phyloP scores from a whole-genome alignment of 2,329 filamentous ascomycete genomes.

The Ceratocystis huliohia region DNA sequence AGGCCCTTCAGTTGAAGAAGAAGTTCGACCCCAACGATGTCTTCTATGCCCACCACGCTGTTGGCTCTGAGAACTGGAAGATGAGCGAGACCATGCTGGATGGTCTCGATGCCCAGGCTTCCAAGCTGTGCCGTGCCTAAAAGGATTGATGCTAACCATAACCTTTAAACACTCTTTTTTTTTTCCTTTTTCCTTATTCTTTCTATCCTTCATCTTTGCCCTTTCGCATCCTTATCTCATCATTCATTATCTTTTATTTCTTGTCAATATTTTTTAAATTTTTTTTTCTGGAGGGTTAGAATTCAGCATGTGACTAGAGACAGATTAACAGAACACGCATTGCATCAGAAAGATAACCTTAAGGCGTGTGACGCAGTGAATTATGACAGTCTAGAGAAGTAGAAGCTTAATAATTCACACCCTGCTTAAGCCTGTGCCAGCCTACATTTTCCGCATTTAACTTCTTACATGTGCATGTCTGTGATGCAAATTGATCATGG shows the following conservation, averaged over 20 bases:
- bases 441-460: no score
- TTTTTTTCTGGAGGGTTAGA: constrained; percentile 26
- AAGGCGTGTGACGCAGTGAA: not conserved
- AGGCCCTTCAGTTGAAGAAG: constrained; percentile 35
- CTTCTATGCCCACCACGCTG: constrained; percentile 37
- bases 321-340: constrained; percentile 4
- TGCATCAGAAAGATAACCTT: not conserved
- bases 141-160: not conserved
- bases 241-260: not conserved
- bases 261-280: not conserved
- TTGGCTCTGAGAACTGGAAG: constrained; percentile 41
- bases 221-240: no score
- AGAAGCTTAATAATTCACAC: not conserved
- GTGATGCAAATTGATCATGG: no score
- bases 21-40: constrained; percentile 35
- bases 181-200: no score
- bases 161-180: not conserved
- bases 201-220: no score
- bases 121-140: constrained; percentile 28
- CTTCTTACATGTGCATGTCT: no score
- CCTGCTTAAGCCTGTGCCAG: no score
- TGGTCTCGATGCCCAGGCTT: constrained; percentile 28
- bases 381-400: not conserved
- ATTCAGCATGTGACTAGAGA: constrained; percentile 1
- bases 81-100: constrained; percentile 26